Percentiles rank a stretch among this genome's conserved stretches.
These are phyloP conservation scores for Ophiocordyceps polyrhachis-furcata DNA, from an alignment of 2,329 filamentous ascomycete species.

Conservation along the genomic window DNA sequence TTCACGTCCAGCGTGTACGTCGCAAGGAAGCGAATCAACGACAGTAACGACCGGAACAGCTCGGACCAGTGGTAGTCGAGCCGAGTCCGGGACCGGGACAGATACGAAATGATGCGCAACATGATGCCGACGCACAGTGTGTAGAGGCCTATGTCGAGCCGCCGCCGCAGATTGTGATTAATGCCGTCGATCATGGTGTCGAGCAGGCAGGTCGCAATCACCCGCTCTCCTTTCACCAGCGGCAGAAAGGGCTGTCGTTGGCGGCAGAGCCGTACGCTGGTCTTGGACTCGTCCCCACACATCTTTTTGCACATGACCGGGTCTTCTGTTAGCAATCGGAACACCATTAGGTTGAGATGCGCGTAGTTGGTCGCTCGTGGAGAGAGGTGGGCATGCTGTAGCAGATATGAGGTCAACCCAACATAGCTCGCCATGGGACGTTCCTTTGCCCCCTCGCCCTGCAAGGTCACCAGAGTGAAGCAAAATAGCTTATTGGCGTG, in stretches of 20 bases:
- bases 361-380: slow-evolving; percentile 62
- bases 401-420: slow-evolving; percentile 78
- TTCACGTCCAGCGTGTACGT: slow-evolving; percentile 69
- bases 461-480: slow-evolving; percentile 54
- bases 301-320: slow-evolving; percentile 63
- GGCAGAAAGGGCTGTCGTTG: slow-evolving; percentile 79
- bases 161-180: slow-evolving; percentile 78
- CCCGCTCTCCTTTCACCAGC: slow-evolving; percentile 49
- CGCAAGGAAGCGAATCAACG: slow-evolving; percentile 75
- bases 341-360: slow-evolving; percentile 65
- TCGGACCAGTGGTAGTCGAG: slow-evolving; percentile 89
- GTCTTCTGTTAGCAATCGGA: slow-evolving; percentile 79
- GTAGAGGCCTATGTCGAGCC: slow-evolving; percentile 73
- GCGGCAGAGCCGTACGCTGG: slow-evolving; percentile 64
- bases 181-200: slow-evolving; percentile 82
- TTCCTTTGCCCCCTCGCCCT: slow-evolving; percentile 45
- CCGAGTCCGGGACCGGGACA: slow-evolving; percentile 66
- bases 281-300: slow-evolving; percentile 60
- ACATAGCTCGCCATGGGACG: slow-evolving; percentile 66
- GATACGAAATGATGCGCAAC: slow-evolving; percentile 63
- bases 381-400: slow-evolving; percentile 83
- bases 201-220: slow-evolving; percentile 57
- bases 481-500: slow-evolving; percentile 93
- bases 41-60: slow-evolving; percentile 75
- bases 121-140: slow-evolving; percentile 66